phyloP scores from a whole-genome alignment of 2,329 filamentous ascomycete species.

The Penicillium occitanis region DNA sequence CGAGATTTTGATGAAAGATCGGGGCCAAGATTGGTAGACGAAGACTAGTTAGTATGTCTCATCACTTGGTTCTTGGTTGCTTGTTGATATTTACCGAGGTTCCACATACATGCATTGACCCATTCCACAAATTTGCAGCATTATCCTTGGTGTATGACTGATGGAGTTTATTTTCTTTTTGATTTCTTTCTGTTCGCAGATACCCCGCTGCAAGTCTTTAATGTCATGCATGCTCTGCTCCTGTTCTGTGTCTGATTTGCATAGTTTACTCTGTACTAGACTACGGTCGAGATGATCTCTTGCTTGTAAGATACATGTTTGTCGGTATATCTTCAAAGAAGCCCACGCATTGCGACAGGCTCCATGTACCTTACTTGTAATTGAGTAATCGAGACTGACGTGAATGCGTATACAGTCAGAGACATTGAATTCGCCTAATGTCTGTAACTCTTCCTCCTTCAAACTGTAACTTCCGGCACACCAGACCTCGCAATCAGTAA shows the following conservation, averaged over 20 bases:
- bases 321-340: not conserved
- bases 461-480: not conserved
- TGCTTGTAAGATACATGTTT: not conserved
- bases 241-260: not conserved
- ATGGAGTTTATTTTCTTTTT: conserved; percentile 5
- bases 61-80: not conserved
- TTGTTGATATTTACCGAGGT: not conserved
- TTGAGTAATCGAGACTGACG: not conserved
- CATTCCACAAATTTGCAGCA: conserved; percentile 2
- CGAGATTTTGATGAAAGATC: conserved; percentile 47
- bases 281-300: not conserved
- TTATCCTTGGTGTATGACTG: conserved; percentile 5
- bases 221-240: not conserved
- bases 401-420: not conserved
- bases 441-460: not conserved
- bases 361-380: not conserved
- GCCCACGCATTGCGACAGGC: not conserved
- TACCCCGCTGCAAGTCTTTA: conserved; percentile 14
- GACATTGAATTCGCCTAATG: not conserved
- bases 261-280: not conserved
- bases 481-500: not conserved
- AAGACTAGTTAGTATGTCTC: not conserved
- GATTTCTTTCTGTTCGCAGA: conserved; percentile 16
- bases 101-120: conserved; percentile 2
- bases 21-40: conserved; percentile 45